Base-by-base conservation (phyloP, 495 filamentous ascomycete genomes). In the Lasiosphaeriaceae sp. region DNA sequence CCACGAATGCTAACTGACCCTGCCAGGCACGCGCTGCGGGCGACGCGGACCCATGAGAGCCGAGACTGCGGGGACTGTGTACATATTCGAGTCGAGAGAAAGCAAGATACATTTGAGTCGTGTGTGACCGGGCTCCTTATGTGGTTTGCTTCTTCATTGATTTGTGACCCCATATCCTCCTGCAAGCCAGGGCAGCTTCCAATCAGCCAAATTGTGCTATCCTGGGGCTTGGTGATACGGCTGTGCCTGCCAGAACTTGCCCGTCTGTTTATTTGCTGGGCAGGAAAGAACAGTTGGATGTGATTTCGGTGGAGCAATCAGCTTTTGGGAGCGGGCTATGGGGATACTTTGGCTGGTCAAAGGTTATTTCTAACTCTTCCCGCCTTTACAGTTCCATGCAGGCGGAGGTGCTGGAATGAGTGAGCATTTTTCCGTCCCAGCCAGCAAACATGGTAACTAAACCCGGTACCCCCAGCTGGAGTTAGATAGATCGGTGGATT, bases 11-110 rank as follows among this genome's bases (percentile, higher is more conserved):
- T 58, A 47, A 58, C 50, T 12, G n/a, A 4, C 14, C 54, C 37
- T 52, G n/a, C 26, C 55, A 79, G 76, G 75, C 76, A 52, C 67
- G 76, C 62, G 65, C 64, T 46, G 58, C 66, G 37, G 75, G 71
- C 29, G 76, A 79, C 46, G 58, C 67, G n/a, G 71, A 77, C 43
- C 76, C 75, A 47, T 79, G 66, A 55, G 51, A 11, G 9, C 7
- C 9, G 26, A 39, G 16, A 21, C 11, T 35, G 34, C 11, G 49
- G 21, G 22, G 35, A 41, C n/a, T 26, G 39, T 55, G 56, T 65
- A 58, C 54, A 59, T 63, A 62, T 57, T 31, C 12, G 29, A 48
- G 41, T 24, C 29, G 19, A 53, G n/a, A 34, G 39, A 12, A 44
- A 16, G 37, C 52, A 19, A 55, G 11, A 21, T 21, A 21, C 26